Percentiles rank a stretch among this genome's conserved stretches.
Evolutionary conservation across 2,329 filamentous ascomycete species (phyloP).

Genomic region (Neoscytalidium dimidiatum): DNA sequence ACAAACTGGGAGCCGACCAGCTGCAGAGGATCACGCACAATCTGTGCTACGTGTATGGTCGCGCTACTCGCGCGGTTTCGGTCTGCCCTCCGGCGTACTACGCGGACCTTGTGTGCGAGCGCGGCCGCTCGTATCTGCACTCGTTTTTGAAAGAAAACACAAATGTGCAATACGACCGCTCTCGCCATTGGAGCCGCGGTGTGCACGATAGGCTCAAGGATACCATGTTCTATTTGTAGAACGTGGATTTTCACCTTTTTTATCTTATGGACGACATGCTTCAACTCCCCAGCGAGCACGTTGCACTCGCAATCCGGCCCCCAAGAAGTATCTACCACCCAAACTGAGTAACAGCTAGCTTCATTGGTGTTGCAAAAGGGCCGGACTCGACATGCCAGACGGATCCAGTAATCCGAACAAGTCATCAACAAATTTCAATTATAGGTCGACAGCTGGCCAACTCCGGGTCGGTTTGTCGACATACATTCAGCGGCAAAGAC

Average conservation of each 20-base stretch:
- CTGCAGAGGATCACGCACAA: slow-evolving; percentile 76
- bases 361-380: not conserved
- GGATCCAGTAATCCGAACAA: not conserved
- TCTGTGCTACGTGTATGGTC: slow-evolving; percentile 78
- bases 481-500: not conserved
- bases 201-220: slow-evolving; percentile 18
- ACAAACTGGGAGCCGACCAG: slow-evolving; percentile 58
- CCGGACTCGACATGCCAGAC: not conserved
- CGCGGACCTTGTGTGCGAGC: slow-evolving; percentile 79
- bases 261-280: not conserved
- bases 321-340: not conserved
- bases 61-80: slow-evolving; percentile 82
- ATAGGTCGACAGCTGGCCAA: not conserved
- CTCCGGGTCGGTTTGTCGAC: not conserved
- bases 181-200: slow-evolving; percentile 11
- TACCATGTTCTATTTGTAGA: slow-evolving; percentile 20
- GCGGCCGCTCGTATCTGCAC: slow-evolving; percentile 68
- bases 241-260: not conserved
- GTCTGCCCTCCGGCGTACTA: slow-evolving; percentile 88
- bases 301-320: not conserved
- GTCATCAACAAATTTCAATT: not conserved
- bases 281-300: not conserved
- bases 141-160: slow-evolving; percentile 15
- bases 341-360: not conserved
- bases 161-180: not conserved